Percentiles rank a stretch among this genome's conserved stretches.
These are phyloP conservation scores for Eremochloa ophiuroides DNA, from an alignment of 176 grass and related monocot species.

Conservation along the genomic window DNA sequence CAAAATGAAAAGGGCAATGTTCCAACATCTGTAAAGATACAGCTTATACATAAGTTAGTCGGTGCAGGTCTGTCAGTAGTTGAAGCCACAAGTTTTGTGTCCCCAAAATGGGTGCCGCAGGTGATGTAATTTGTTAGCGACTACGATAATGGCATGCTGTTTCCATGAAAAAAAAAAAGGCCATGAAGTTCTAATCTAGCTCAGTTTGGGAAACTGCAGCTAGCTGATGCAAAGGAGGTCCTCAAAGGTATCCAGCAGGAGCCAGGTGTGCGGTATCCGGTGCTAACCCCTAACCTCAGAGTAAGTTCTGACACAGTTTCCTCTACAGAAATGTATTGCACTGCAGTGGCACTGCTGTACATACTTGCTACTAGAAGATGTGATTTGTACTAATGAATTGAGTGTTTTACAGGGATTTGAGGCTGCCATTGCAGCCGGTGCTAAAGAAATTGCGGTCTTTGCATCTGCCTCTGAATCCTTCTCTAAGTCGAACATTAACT, in stretches of 20 bases:
- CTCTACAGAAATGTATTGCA: neutral
- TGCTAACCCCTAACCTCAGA: slow-evolving; percentile 93
- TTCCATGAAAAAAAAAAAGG: neutral
- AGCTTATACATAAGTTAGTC: slow-evolving; percentile 82
- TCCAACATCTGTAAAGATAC: slow-evolving; percentile 83
- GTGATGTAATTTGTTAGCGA: slow-evolving; percentile 26
- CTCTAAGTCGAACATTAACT: slow-evolving; percentile 85
- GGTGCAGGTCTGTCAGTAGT: slow-evolving; percentile 70
- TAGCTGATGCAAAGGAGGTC: slow-evolving; percentile 93
- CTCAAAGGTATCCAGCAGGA: slow-evolving; percentile 49
- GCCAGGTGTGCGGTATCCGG: slow-evolving; percentile 52
- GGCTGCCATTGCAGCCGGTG: slow-evolving; percentile 73
- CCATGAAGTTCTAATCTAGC: neutral
- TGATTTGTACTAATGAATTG: neutral
- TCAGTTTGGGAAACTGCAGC: slow-evolving; percentile 42
- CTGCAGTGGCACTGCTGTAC: neutral
- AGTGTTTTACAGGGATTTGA: slow-evolving; percentile 64
- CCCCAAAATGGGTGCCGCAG: slow-evolving; percentile 97
- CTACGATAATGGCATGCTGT: neutral
- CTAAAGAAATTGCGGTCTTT: slow-evolving; percentile 84
- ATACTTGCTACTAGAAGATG: neutral
- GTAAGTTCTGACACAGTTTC: slow-evolving; percentile 26
- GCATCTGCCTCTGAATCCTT: slow-evolving; percentile 91
- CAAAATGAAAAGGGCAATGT: slow-evolving; percentile 78
- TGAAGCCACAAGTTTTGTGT: slow-evolving; percentile 99